Evolutionary conservation across 176 grass and related monocot species (phyloP), one percentile per base, ranked within the genome.

Genomic region (Avena sativa): DNA sequence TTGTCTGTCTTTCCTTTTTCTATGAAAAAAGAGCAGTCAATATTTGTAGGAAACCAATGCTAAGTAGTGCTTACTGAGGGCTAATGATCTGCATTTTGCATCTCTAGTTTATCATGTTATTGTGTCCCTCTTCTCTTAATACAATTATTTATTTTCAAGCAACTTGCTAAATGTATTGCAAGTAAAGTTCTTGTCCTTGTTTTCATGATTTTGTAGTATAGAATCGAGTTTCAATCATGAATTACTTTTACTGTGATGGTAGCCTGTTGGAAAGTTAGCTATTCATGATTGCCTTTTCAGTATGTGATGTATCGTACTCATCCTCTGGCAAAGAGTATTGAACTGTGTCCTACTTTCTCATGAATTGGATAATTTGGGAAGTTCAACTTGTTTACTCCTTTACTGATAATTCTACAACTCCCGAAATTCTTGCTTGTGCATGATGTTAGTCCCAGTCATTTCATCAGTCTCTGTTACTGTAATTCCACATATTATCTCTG

Each of bases 371-470:
- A 81, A 21, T 34, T 57, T 73, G 25, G 30, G 72, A 75, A 17
- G 23, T 75, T 15, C 60, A 74, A 51, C 72, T 28, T 21, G 67
- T 59, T 25, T 38, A 21, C 48, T 48, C 9, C 2, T 67, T n/a
- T 44, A 46, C 1, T 11, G 23, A 63, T 66, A 21, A 38, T 72
- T 75, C 9, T 76, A 55, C 12, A 69, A 40, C 1, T 76, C 17
- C 30, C 28, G 0, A 7, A 51, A 8, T 25, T 16, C 55, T 74
- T 91, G 51, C 48, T 76, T 88, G 6, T 72, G 19, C 5, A 32
- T 59, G 26, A 68, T 84, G 15, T 57, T 82, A 79, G 67, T 83
- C 80, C 36, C 30, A 83, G n/a, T 56, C 7, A 72, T 81, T 34
- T 53, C 12, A 67, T 81, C 64, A 36, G 63, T 69, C 5, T 64